Percentiles rank a stretch among this genome's conserved stretches.
phyloP scores from a whole-genome alignment of 139 green algal genomes.

The Chlamydomonas sp. region DNA sequence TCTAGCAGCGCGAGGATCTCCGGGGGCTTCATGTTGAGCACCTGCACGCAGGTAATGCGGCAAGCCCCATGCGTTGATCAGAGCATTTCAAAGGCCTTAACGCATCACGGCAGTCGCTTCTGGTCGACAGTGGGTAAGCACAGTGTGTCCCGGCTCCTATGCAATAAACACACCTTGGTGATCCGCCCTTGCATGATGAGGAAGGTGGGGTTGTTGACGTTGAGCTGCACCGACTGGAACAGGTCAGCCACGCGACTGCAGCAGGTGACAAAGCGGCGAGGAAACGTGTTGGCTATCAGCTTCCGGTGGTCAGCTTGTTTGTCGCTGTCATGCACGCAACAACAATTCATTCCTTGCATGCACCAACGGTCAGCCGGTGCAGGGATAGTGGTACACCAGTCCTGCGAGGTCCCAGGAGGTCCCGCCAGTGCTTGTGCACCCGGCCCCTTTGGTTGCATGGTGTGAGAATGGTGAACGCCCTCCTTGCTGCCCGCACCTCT shows the following conservation, averaged over 20 bases:
- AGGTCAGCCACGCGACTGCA: slow-evolving; percentile 94
- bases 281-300: too few species aligned
- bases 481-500: slow-evolving; percentile 54
- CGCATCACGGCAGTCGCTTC: neutral
- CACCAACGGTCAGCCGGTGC: too few species aligned
- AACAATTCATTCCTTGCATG: too few species aligned
- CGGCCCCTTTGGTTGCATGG: too few species aligned
- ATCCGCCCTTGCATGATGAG: slow-evolving; percentile 99
- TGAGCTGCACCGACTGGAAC: slow-evolving; percentile 99
- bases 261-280: neutral
- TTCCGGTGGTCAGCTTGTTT: too few species aligned
- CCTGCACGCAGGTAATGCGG: slow-evolving; percentile 59
- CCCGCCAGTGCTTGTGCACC: too few species aligned
- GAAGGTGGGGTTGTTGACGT: slow-evolving; percentile 99
- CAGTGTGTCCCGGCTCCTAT: neutral
- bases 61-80: neutral
- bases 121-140: neutral
- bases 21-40: slow-evolving; percentile 99
- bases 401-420: too few species aligned
- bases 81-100: slow-evolving; percentile 78
- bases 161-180: slow-evolving; percentile 79
- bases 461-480: too few species aligned
- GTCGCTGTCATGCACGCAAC: too few species aligned
- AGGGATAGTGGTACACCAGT: too few species aligned
- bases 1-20: slow-evolving; percentile 99